phyloP scores from a whole-genome alignment of 257 asterid genomes.

The Salvia rosmarinus region DNA sequence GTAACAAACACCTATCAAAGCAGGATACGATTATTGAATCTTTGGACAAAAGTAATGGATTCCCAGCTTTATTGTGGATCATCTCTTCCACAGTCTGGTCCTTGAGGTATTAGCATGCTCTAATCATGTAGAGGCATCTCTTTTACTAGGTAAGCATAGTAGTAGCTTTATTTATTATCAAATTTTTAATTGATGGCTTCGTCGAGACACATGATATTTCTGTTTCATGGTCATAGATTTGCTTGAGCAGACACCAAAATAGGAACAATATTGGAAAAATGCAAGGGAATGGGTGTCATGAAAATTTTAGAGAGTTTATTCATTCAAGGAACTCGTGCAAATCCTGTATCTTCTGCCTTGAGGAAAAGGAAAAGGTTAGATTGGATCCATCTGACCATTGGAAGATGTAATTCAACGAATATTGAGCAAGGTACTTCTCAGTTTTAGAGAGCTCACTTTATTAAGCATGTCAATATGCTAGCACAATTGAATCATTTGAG shows the following conservation, averaged over 20 bases:
- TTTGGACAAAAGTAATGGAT: conserved; percentile 28
- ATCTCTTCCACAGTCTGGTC: conserved; percentile 11
- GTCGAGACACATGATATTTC: background rate
- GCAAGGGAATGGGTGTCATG: conserved; percentile 11
- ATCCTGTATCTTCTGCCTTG: background rate
- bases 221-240: conserved; percentile 23
- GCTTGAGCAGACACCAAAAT: background rate
- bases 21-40: conserved; percentile 38
- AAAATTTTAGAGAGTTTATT: conserved; percentile 8
- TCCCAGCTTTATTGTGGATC: conserved; percentile 1
- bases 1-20: conserved; percentile 15
- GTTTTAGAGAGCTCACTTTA: background rate
- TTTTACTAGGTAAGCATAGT: background rate
- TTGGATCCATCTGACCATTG: conserved; percentile 4
- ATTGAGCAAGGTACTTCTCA: background rate
- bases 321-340: conserved; percentile 19
- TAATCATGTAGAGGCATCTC: background rate
- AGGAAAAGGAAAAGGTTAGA: background rate
- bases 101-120: conserved; percentile 17
- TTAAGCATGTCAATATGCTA: background rate
- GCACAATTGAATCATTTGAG: background rate
- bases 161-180: background rate
- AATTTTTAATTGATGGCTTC: background rate
- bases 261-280: background rate
- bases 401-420: conserved; percentile 10